Base-by-base conservation (phyloP, 768 basidiomycete genomes). In the Russula compacta region DNA sequence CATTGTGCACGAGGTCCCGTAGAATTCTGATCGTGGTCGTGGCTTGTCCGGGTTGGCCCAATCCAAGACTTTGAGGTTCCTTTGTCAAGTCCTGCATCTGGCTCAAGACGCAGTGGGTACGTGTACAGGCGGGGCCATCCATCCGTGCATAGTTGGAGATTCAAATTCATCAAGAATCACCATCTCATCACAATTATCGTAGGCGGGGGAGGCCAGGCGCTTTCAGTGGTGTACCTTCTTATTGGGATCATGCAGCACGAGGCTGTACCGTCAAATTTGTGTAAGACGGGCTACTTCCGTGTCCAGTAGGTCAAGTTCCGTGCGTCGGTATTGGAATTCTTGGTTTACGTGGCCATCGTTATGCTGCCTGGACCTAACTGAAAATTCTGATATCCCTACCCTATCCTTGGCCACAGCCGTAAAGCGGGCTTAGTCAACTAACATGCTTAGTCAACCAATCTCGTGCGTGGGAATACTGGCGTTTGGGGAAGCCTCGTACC, bases 11-110 rank as follows among this genome's bases (percentile, higher is more conserved):
- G 61, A 55, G 64, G 64, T 59, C 64, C 48, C 54, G 56, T 62
- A 64, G 58, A 59, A 59, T 64, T 66, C 63, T 58, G 63, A 59
- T 64, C 56, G 56, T 65, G 61, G 61, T 65, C 64, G 57, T 63
- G 56, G 60, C 55, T 57, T 63, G 19, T 63, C 64, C 64, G 55
- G 60, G 52, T 57, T 57, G 64, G 64, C 60, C 56, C 47, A 56
- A 53, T 64, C 32, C 61, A 63, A 63, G 61, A 40, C 61, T 54
- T 54, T 57, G 52, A 53, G 46, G 56, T 63, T 54, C 56, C 51
- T 42, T 58, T 47, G 14, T 60, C 56, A 61, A 61, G 60, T 44
- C 51, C 60, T 35, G 49, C 32, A 38, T 58, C 40, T 58, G 57
- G 61, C 24, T 48, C 61, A 48, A 51, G 56, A 48, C 38, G 32